Evolutionary conservation across 2,329 filamentous ascomycete species (phyloP).

Genomic region (Aspergillus costaricaensis): DNA sequence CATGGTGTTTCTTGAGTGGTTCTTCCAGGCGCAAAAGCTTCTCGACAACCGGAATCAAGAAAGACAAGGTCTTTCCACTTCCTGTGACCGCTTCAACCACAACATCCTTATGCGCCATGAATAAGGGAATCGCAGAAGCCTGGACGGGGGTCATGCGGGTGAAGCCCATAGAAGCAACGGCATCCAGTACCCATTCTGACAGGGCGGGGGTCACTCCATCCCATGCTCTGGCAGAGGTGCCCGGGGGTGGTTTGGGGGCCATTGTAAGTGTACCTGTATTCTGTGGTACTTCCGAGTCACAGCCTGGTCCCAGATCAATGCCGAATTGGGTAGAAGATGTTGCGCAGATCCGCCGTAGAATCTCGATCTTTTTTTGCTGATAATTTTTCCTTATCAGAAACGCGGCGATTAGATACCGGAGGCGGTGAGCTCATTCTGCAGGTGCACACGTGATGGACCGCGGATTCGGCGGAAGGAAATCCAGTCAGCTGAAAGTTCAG

Average conservation of each 20-base stretch:
- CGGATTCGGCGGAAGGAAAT: constrained; percentile 18
- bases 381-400: constrained; percentile 14
- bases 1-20: constrained; percentile 83
- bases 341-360: neutral
- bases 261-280: constrained; percentile 19
- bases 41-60: constrained; percentile 80
- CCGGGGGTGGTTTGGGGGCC: constrained; percentile 48
- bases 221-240: constrained; percentile 59
- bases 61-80: constrained; percentile 86
- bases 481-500: constrained; percentile 6
- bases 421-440: constrained; percentile 30
- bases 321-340: neutral
- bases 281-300: neutral
- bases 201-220: constrained; percentile 69
- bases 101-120: constrained; percentile 86
- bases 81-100: constrained; percentile 92
- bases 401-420: constrained; percentile 33
- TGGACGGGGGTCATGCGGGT: constrained; percentile 91
- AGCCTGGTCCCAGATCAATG: neutral
- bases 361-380: constrained; percentile 2
- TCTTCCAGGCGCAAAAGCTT: constrained; percentile 77
- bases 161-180: constrained; percentile 82
- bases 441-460: constrained; percentile 6
- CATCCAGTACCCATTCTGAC: constrained; percentile 83
- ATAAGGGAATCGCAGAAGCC: constrained; percentile 83